A percentile compares a stretch with the other conserved stretches of the same genome.
These are phyloP conservation scores for Trametes polyzona DNA, from an alignment of 1,284 basidiomycete species.

Conservation along the genomic window DNA sequence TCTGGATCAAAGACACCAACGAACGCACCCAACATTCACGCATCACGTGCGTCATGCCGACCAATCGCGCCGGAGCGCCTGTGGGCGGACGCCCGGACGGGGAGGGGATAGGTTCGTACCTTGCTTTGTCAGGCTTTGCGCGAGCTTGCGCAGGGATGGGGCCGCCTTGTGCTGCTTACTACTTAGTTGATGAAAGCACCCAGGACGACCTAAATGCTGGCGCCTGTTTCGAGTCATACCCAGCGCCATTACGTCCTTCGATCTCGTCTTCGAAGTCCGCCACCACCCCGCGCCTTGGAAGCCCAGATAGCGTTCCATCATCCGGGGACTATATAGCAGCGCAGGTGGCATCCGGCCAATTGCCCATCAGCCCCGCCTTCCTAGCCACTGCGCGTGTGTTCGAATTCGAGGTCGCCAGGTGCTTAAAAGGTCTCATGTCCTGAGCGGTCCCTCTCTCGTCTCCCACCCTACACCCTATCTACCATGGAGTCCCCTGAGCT, in stretches of 20 bases:
- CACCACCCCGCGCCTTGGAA: constrained; percentile 6
- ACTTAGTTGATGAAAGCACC: not conserved
- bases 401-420: constrained; percentile 1
- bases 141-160: not conserved
- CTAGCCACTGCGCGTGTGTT: constrained; percentile 4
- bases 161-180: not conserved
- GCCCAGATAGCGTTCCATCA: constrained; percentile 15
- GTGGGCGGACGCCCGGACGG: constrained; percentile 1
- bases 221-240: constrained; percentile 15
- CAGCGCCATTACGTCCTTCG: constrained; percentile 19
- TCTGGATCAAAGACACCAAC: not conserved
- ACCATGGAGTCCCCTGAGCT: constrained; percentile 20
- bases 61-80: constrained; percentile 4
- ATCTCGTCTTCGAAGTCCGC: constrained; percentile 8
- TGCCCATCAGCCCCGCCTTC: constrained; percentile 12
- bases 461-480: not conserved
- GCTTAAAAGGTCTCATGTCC: constrained; percentile 1
- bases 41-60: not conserved
- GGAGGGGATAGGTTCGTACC: constrained; percentile 3
- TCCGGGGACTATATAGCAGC: constrained; percentile 13
- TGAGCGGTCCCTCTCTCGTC: not conserved
- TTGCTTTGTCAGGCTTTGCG: constrained; percentile 8
- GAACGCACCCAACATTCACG: not conserved
- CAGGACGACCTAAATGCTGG: not conserved
- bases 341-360: not conserved